These are phyloP conservation scores for Populus simonii DNA, from an alignment of 345 rosid species.

Conservation along the genomic window DNA sequence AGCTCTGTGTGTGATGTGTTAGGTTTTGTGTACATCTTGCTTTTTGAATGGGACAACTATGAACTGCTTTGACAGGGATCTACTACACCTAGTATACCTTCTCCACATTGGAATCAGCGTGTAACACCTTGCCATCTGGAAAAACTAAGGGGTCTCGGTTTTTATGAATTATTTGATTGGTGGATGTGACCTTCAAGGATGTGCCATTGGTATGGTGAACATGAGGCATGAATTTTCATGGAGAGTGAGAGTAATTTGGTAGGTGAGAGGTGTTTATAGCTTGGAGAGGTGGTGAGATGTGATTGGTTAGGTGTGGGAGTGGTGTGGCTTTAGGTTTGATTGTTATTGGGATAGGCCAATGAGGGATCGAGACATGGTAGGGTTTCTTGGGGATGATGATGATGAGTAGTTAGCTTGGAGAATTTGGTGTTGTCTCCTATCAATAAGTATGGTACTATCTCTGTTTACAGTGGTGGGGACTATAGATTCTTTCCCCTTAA, in stretches of 20 bases:
- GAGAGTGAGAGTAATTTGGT: not conserved
- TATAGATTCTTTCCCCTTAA: not conserved
- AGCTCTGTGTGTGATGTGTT: not conserved
- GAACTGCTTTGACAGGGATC: not conserved
- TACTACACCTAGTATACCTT: not conserved
- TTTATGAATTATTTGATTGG: not conserved
- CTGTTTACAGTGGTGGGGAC: conserved; percentile 8
- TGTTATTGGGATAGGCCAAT: not conserved
- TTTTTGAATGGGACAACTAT: not conserved
- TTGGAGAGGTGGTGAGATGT: not conserved
- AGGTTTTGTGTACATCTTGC: not conserved
- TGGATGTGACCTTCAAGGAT: not conserved
- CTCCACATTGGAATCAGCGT: not conserved
- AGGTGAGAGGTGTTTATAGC: not conserved
- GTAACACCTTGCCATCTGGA: not conserved
- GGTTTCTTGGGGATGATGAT: not conserved
- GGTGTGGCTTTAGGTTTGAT: not conserved
- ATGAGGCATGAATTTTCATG: not conserved
- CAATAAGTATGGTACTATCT: not conserved
- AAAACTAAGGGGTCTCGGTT: not conserved
- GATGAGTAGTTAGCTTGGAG: not conserved
- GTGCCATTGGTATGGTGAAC: not conserved
- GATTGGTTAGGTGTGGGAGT: not conserved
- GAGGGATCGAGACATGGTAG: not conserved
- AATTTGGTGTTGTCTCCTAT: not conserved